A percentile compares a stretch with the other conserved stretches of the same genome.
Evolutionary conservation across 208 protist species (phyloP).

Genomic region (Hexamita inflata): DNA sequence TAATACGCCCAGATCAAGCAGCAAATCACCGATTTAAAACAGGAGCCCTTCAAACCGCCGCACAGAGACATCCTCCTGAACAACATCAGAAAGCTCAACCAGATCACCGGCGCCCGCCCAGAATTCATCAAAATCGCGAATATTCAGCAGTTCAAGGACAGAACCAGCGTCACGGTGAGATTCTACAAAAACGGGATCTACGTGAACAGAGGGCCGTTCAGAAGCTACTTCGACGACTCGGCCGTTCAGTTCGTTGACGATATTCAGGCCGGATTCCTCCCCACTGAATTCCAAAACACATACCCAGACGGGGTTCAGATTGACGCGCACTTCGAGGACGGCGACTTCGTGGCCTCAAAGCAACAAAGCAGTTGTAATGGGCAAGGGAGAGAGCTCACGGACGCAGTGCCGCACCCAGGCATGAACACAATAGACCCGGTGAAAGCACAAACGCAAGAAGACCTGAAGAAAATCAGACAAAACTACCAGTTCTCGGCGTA

Average conservation of each 20-base stretch:
- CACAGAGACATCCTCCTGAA: no score
- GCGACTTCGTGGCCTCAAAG: neutral
- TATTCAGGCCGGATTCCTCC: slow-evolving; percentile 7
- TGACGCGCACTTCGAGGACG: slow-evolving; percentile 7
- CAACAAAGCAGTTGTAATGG: neutral
- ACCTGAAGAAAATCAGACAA: neutral
- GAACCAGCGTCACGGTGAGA: neutral
- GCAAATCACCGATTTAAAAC: no score
- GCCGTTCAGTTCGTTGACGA: slow-evolving; percentile 9
- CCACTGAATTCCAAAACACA: neutral
- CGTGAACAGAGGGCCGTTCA: slow-evolving; percentile 18
- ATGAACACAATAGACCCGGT: slow-evolving; percentile 1
- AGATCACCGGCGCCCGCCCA: no score
- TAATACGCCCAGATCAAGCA: no score
- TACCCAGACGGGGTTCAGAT: neutral
- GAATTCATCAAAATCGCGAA: no score
- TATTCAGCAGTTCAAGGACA: no score
- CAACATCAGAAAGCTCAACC: no score
- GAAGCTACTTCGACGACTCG: neutral
- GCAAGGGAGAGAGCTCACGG: neutral
- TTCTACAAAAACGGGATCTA: slow-evolving; percentile 13
- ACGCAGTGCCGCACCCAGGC: neutral
- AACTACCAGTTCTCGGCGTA: no score
- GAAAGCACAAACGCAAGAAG: neutral
- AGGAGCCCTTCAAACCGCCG: no score